These are phyloP conservation scores for Halenospora varia DNA, from an alignment of 495 filamentous ascomycete genomes.

Conservation along the genomic window DNA sequence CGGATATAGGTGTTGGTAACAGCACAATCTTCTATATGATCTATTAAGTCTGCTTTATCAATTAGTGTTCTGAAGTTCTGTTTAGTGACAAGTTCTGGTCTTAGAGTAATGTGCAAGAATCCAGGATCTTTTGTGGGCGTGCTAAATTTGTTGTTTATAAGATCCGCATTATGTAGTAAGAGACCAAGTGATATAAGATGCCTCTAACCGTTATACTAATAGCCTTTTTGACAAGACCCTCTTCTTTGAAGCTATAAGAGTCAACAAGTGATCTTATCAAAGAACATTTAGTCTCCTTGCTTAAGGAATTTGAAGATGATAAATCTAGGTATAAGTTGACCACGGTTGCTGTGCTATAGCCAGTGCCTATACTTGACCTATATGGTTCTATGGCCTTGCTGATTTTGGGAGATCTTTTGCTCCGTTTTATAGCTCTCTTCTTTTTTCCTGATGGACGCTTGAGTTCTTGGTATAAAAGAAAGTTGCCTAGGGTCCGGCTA, in stretches of 20 bases:
- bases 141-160: slow-evolving; percentile 55
- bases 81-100: slow-evolving; percentile 54
- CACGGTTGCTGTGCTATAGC: slow-evolving; percentile 26
- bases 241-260: slow-evolving; percentile 81
- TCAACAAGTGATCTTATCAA: slow-evolving; percentile 80
- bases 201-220: slow-evolving; percentile 70
- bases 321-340: slow-evolving; percentile 35
- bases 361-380: slow-evolving; percentile 6
- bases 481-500: slow-evolving; percentile 83
- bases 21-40: slow-evolving; percentile 37
- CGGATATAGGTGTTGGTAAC: slow-evolving; percentile 9
- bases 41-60: slow-evolving; percentile 45
- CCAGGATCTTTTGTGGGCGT: slow-evolving; percentile 56
- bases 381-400: slow-evolving; percentile 19
- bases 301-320: slow-evolving; percentile 25
- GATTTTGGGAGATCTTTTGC: slow-evolving; percentile 29
- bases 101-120: slow-evolving; percentile 52
- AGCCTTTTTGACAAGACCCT: slow-evolving; percentile 88
- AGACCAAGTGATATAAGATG: slow-evolving; percentile 76
- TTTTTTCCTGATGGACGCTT: slow-evolving; percentile 83
- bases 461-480: slow-evolving; percentile 84
- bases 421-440: slow-evolving; percentile 78
- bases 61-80: slow-evolving; percentile 70
- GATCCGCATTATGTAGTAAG: slow-evolving; percentile 79
- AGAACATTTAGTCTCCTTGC: slow-evolving; percentile 52